Base-by-base conservation (phyloP, 306 rosid species). In the Aeschynomene evenia region DNA sequence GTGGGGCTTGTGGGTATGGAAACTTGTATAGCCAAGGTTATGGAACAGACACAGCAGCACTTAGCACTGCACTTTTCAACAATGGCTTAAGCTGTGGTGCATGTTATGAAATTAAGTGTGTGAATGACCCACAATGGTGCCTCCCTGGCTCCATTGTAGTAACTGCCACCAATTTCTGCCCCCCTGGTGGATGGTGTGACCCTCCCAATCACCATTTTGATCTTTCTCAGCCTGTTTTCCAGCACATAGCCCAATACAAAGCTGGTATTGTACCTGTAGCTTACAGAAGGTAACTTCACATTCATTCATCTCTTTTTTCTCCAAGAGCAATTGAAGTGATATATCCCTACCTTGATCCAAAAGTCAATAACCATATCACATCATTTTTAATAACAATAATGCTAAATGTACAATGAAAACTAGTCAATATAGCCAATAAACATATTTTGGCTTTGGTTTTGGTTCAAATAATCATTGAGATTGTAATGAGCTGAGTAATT, bases 1-100 rank as follows among this genome's bases (percentile, higher is more conserved):
- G 85, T 21, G 85, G 82, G 22, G 85, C 85, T 33, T 81, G 85
- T 77, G 85, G 85, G 26, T 81, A 81, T 81, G 85, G 85, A 21
- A 77, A 81, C 53, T 49, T 81, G 3, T 77, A 73, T 31, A 81
- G 82, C 39, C 80, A 80, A 64, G 85, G 85, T 10, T 81, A 81
- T 58, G 85, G 85, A 52, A 81, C 85, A 0, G 60, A 77, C 16
- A 81, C 85, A 43, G 82, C 85, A 29, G 85, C 85, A 56, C 54
- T 81, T 0, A 81, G 85, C 63, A 81, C 82, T 19, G 80, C 85
- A 16, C 34, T 81, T 0, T 81, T 81, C 77, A 81, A 81, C 74
- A 81, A 63, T 73, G 85, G 85, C 37, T 61, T 73, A 33, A 77
- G 80, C 31, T 77, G 85, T 57, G 85, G 85, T 12, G 81, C 85